Base-by-base conservation (phyloP, 2,329 filamentous ascomycete species). In the Metarhizium brunneum region DNA sequence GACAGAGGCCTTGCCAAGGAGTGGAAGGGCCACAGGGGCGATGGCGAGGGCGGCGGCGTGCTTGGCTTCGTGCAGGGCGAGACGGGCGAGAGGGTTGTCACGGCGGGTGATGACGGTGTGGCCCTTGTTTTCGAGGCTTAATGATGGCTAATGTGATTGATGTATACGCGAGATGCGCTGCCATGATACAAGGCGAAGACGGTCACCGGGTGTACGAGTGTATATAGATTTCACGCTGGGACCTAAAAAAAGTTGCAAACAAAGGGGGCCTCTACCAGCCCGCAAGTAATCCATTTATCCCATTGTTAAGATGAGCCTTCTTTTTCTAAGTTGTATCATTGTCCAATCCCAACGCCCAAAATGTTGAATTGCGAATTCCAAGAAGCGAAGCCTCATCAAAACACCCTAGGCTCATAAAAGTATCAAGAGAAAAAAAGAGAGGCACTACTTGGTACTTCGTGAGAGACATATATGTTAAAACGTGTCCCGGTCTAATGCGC, bases 1-100 rank as follows among this genome's bases (percentile, higher is more conserved):
- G 83, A 72, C 20, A 63, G 84, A 53, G 91, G 90, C 0, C 73
- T 95, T 53, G 74, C 90, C 29, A 87, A 85, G 60, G 92, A 96
- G 72, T 97, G 92, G 92, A 90, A 81, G 70, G 94, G 94, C 0
- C 94, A 99, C 69, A 71, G 89, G 63, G 85, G 92, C 35, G 84
- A 89, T 66, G 88, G 90, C 13, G 90, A 94, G 73, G 86, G 90
- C 25, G 92, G 92, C 38, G 92, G 92, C 54, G 86, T 97, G 8
- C 73, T 97, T 62, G 92, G 87, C 0, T 99, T 97, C 67, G 92
- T 95, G 53, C 91, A 96, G 71, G 85, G 85, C 6, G 79, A 85
- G 68, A 81, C 77, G 3, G 90, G 90, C 0, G 82, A 85, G 69
- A 79, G 85, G 61, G 77, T 97, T 51, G 81, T 96, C 4, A 97